phyloP scores from a whole-genome alignment of 768 basidiomycete species.

The Mycena filopes region DNA sequence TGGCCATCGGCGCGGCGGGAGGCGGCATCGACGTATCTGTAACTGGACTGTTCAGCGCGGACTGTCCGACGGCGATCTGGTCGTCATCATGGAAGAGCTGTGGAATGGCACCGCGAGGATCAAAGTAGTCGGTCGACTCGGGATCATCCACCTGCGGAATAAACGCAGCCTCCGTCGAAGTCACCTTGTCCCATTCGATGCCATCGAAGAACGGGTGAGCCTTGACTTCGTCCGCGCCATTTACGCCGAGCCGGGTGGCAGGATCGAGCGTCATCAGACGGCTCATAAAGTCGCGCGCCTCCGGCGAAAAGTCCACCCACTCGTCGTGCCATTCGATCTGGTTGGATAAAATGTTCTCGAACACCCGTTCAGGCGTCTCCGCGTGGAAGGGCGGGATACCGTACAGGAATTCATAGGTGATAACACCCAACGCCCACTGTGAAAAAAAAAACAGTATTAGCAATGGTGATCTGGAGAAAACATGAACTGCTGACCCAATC shows the following conservation, averaged over 20 bases:
- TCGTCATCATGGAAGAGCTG: conserved; percentile 95
- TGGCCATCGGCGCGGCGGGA: conserved; percentile 54
- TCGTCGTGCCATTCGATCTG: conserved; percentile 97
- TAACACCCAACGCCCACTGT: conserved; percentile 98
- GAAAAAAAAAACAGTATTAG: conserved; percentile 31
- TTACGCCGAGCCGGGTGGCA: conserved; percentile 79
- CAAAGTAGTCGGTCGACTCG: conserved; percentile 99
- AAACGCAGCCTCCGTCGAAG: conserved; percentile 90
- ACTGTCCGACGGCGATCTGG: conserved; percentile 60
- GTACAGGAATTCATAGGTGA: conserved; percentile 97
- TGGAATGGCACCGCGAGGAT: conserved; percentile 91
- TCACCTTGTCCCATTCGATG: conserved; percentile 94
- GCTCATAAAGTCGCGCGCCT: conserved; percentile 92
- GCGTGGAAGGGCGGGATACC: conserved; percentile 98
- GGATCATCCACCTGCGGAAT: conserved; percentile 96
- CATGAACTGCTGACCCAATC: conserved; percentile 83
- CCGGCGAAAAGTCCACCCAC: conserved; percentile 85
- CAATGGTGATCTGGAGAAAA: no score
- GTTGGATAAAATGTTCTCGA: conserved; percentile 97
- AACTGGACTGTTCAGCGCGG: conserved; percentile 58
- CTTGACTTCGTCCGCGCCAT: conserved; percentile 94
- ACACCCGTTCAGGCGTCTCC: conserved; percentile 96
- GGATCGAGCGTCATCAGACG: conserved; percentile 87
- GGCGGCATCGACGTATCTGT: conserved; percentile 54
- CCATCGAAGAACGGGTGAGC: conserved; percentile 89